phyloP scores from a whole-genome alignment of 2,329 filamentous ascomycete genomes.

The Penicillium occitanis region DNA sequence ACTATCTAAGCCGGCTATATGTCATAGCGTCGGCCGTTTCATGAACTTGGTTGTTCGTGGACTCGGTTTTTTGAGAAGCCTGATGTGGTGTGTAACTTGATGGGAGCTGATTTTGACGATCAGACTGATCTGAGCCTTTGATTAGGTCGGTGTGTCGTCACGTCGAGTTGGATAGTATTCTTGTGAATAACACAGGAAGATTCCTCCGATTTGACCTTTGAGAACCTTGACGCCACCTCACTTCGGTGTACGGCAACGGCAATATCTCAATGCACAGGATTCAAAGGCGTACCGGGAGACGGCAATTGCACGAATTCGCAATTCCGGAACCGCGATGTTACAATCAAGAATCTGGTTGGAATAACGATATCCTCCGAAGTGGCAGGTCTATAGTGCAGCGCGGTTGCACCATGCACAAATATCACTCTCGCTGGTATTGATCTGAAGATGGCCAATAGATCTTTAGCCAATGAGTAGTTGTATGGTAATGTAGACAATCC shows the following conservation, averaged over 20 bases:
- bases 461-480: not conserved
- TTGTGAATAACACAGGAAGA: too few species aligned
- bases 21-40: too few species aligned
- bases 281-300: not conserved
- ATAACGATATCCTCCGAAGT: not conserved
- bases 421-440: not conserved
- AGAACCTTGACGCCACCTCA: not conserved
- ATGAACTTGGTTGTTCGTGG: too few species aligned
- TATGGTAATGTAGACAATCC: not conserved
- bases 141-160: too few species aligned
- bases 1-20: too few species aligned
- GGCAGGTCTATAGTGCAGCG: not conserved
- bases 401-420: not conserved
- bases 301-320: not conserved
- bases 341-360: not conserved
- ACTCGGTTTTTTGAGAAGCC: too few species aligned
- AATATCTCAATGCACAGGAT: not conserved
- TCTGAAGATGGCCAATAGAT: not conserved
- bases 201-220: not conserved
- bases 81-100: too few species aligned
- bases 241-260: not conserved
- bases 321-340: not conserved
- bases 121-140: too few species aligned
- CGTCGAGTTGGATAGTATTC: too few species aligned
- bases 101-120: too few species aligned